Evolutionary conservation across 1,284 basidiomycete genomes (phyloP).

Genomic region (Ustilago trichophora): DNA sequence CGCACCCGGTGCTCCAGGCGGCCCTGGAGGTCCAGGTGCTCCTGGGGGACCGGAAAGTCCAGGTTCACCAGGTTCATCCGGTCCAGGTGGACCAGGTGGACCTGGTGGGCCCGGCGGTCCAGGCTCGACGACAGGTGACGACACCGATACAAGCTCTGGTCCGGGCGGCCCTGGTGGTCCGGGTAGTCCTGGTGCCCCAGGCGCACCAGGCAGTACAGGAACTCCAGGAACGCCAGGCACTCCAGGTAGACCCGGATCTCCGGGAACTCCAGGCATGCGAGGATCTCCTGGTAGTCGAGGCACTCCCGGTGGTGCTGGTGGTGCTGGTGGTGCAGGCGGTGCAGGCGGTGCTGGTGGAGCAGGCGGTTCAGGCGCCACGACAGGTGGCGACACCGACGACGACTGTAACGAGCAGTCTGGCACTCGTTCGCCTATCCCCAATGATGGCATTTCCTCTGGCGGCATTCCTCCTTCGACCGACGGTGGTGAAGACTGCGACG

Average conservation of each 20-base stretch:
- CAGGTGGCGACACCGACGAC: constrained; percentile 1
- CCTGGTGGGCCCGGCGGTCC: too few relatives aligned
- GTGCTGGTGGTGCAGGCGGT: constrained; percentile 15
- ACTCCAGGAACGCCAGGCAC: too few relatives aligned
- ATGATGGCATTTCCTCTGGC: not conserved
- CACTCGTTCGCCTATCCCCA: not conserved
- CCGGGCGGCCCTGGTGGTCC: not conserved
- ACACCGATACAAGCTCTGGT: too few relatives aligned
- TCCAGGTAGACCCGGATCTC: too few relatives aligned
- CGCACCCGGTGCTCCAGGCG: not conserved
- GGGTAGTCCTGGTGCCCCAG: constrained; percentile 6
- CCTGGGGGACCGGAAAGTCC: too few relatives aligned
- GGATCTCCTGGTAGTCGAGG: too few relatives aligned
- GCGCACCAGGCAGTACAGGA: not conserved
- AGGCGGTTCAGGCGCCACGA: not conserved
- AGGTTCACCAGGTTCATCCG: too few relatives aligned
- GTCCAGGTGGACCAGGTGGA: not conserved
- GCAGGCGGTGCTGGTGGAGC: constrained; percentile 1
- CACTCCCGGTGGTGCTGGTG: not conserved
- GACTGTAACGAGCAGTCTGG: not conserved
- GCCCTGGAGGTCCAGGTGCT: constrained; percentile 3
- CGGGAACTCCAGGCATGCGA: not conserved
- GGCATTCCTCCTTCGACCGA: constrained; percentile 2
- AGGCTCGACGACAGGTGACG: not conserved
- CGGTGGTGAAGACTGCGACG: constrained; percentile 1